Evolutionary conservation across 2,329 filamentous ascomycete species (phyloP).

Genomic region (Neoscytalidium dimidiatum): DNA sequence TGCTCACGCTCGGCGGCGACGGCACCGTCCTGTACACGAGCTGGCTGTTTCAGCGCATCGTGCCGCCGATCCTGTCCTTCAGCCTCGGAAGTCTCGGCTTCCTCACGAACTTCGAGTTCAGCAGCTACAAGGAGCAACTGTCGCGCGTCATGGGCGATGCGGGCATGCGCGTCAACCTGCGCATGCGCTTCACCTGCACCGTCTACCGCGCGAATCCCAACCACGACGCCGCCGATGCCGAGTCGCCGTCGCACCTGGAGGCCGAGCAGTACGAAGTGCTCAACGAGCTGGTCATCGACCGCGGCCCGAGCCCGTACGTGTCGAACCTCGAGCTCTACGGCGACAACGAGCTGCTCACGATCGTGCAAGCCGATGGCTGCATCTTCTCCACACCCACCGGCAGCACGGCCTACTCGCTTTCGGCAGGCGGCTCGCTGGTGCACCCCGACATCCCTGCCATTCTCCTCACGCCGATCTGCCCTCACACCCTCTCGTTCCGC

Average conservation of each 20-base stretch:
- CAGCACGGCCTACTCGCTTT: slow-evolving; percentile 89
- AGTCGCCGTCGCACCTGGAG: slow-evolving; percentile 66
- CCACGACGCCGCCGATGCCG: slow-evolving; percentile 29
- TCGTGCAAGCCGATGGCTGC: slow-evolving; percentile 94
- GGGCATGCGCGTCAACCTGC: slow-evolving; percentile 95
- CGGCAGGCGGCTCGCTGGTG: slow-evolving; percentile 90
- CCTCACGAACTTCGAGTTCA: slow-evolving; percentile 84
- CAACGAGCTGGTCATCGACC: slow-evolving; percentile 97
- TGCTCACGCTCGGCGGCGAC: slow-evolving; percentile 83
- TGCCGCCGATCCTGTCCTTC: slow-evolving; percentile 82
- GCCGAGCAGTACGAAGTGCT: slow-evolving; percentile 97
- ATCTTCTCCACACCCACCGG: slow-evolving; percentile 97
- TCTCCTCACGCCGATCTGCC: slow-evolving; percentile 94
- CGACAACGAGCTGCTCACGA: slow-evolving; percentile 90
- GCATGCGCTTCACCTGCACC: slow-evolving; percentile 98
- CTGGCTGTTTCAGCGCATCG: slow-evolving; percentile 88
- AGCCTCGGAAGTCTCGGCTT: slow-evolving; percentile 85
- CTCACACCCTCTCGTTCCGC: slow-evolving; percentile 93
- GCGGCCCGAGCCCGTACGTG: slow-evolving; percentile 93
- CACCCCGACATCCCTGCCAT: slow-evolving; percentile 97
- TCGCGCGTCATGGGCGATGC: slow-evolving; percentile 89
- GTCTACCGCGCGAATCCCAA: slow-evolving; percentile 71
- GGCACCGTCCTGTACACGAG: slow-evolving; percentile 87
- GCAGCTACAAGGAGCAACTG: slow-evolving; percentile 82
- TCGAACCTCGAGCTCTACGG: slow-evolving; percentile 96